Base-by-base conservation (phyloP, 1,284 basidiomycete genomes). In the Microbotryum intermedium region DNA sequence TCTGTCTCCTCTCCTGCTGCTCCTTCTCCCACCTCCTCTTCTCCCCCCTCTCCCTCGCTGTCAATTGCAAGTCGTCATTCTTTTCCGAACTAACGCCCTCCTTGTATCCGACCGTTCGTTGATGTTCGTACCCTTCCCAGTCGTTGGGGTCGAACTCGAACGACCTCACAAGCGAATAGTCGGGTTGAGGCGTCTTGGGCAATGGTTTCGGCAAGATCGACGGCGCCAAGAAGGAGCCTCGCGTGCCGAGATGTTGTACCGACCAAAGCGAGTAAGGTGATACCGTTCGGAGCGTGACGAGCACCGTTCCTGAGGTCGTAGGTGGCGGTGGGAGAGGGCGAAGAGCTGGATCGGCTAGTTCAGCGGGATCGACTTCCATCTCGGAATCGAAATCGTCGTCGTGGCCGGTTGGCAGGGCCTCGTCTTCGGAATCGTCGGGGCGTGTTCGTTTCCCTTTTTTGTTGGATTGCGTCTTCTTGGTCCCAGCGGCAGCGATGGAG, bases 181-280 rank as follows among this genome's bases (percentile, higher is more conserved):
- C 77, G 5, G 88, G 86, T 72, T 86, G 88, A 48, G 69, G 52
- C 58, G 68, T 34, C 68, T 71, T 51, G 50, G 70, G 43, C 50
- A 65, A 54, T 23, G 53, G 76, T 68, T 7, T 71, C 72, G 45
- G 69, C 57, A 54, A 75, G 74, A 53, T 59, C 16, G 76, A 74
- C 26, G 80, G 66, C 30, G 56, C 67, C 77, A 47, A 78, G 75
- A 34, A 83, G 81, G 21, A 85, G 83, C 48, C 74, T 29, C 80
- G 83, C 69, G 91, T 92, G 0, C 90, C 91, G 11, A 95, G 78
- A 20, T 58, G 65, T 29, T 75, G 64, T 18, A 74, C 77, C 58
- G 71, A 86, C 90, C 94, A 98, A 57, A 85, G 76, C 2, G 87
- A 90, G 74, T 98, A 98, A 0, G 94, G 95, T 0, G 82, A 69